Evolutionary conservation across 768 basidiomycete species (phyloP), one percentile per base, ranked within the genome.

Genomic region (Amanita polypyramis): DNA sequence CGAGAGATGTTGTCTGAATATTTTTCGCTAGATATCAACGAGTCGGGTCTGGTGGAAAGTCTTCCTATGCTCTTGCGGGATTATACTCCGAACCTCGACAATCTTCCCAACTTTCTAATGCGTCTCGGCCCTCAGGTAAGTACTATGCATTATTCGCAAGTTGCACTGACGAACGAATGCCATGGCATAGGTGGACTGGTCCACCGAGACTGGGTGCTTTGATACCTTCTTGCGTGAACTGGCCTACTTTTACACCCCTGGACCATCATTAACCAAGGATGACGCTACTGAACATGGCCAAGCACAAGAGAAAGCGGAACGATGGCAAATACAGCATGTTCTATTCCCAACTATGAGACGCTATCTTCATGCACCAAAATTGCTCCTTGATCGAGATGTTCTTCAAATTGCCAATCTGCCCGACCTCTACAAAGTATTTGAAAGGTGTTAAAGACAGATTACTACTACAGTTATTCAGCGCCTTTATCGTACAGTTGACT

Each of bases 381-480:
- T 74, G 2, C 67, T 84, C 50, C 70, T 84, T 43, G 85, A 82
- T 54, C 60, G 66, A 21, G 87, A 90, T 57, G 80, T 97, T 4
- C 79, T 90, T 2, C 88, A 94, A 64, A 78, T 95, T 15, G 93
- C 96, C 8, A 85, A 79, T 62, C 65, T 98, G 36, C 92, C 92
- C 1, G 91, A 94, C 53, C 68, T 99, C 45, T 99, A 96, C 63
- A 82, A 85, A 52, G 87, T 97, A 0, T 99, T 98, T 58, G 94
- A 98, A 65, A 67, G 94, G 53, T 97, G 94, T 60, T 97, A 60
- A 70, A 37, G 14, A 40, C 27, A 34, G 11, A 12, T n/a, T 23
- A 19, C 35, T 37, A 40, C 20, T 47, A 39, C 46, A 47, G 47
- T 33, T 32, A 20, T 17, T 10, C 32, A 19, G 21, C 27, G 35